These are phyloP conservation scores for Pichia cactophila DNA, from an alignment of 1,139 yeast genomes.

Conservation along the genomic window DNA sequence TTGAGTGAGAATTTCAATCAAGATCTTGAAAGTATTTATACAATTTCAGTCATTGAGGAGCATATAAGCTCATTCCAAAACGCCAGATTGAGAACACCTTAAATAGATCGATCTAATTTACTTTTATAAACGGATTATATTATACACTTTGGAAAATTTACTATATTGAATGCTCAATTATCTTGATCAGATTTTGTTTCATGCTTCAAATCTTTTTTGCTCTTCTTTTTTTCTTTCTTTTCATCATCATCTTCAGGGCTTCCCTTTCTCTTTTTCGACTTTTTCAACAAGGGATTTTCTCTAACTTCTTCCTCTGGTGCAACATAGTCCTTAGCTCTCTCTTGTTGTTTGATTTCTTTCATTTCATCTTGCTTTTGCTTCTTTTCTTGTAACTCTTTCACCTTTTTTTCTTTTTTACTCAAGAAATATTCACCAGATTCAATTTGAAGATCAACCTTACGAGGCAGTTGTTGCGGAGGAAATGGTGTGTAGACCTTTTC, in stretches of 20 bases:
- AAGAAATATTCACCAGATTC: conserved; percentile 98
- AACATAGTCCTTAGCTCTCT: conserved; percentile 68
- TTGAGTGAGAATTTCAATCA: not conserved
- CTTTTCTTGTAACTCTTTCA: conserved; percentile 67
- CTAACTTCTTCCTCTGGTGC: conserved; percentile 67
- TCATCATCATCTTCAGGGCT: conserved; percentile 21
- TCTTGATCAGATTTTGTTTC: not conserved
- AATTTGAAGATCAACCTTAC: conserved; percentile 94
- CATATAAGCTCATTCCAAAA: conserved; percentile 7
- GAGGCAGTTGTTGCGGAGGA: conserved; percentile 97
- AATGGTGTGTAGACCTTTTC: conserved; percentile 95
- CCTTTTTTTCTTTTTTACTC: conserved; percentile 73
- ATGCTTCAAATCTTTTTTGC: conserved; percentile 10
- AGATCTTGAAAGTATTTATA: not conserved
- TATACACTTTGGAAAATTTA: not conserved
- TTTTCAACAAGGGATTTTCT: conserved; percentile 28
- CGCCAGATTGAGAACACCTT: conserved; percentile 15
- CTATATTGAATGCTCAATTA: not conserved
- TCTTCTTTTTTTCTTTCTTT: conserved; percentile 21
- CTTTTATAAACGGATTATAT: not conserved
- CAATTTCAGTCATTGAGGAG: conserved; percentile 12
- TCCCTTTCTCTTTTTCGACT: conserved; percentile 22
- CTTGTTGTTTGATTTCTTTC: conserved; percentile 57
- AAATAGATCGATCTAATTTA: not conserved
- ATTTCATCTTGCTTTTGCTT: conserved; percentile 69